Percentiles rank a stretch among this genome's conserved stretches.
Evolutionary conservation across 2,329 filamentous ascomycete genomes (phyloP).

Genomic region (Dactylonectria macrodidyma): DNA sequence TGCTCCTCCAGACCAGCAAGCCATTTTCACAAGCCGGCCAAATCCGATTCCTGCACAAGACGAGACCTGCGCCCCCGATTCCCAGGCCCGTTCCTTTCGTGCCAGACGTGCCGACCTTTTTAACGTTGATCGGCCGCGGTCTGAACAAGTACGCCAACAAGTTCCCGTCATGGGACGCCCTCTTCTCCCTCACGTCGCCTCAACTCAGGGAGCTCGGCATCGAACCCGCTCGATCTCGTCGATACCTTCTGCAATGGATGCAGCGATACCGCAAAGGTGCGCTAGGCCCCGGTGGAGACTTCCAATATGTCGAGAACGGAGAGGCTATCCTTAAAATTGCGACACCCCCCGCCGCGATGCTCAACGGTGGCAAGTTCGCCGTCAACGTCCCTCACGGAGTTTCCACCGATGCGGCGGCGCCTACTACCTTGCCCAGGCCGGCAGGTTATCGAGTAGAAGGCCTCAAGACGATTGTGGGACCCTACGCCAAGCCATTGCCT

Average conservation of each 20-base stretch:
- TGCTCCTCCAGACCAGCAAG: slow-evolving; percentile 51
- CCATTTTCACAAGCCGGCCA: slow-evolving; percentile 53
- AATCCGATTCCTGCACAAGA: slow-evolving; percentile 61
- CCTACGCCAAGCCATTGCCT: slow-evolving; percentile 79
- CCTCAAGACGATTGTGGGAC: slow-evolving; percentile 80
- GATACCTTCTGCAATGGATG: slow-evolving; percentile 90
- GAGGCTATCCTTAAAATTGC: slow-evolving; percentile 66
- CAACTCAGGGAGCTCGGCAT: slow-evolving; percentile 89
- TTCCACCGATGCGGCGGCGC: slow-evolving; percentile 43
- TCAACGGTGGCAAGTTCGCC: slow-evolving; percentile 65
- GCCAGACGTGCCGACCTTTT: slow-evolving; percentile 87
- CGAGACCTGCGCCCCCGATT: slow-evolving; percentile 57
- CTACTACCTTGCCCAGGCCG: slow-evolving; percentile 51
- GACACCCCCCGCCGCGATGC: slow-evolving; percentile 55
- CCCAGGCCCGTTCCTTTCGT: slow-evolving; percentile 87
- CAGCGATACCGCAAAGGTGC: slow-evolving; percentile 85
- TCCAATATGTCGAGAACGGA: slow-evolving; percentile 77
- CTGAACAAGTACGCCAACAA: slow-evolving; percentile 87
- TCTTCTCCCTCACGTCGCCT: slow-evolving; percentile 84
- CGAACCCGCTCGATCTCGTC: slow-evolving; percentile 85
- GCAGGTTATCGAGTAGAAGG: slow-evolving; percentile 75
- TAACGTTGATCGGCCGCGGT: slow-evolving; percentile 90
- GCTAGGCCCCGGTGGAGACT: slow-evolving; percentile 87
- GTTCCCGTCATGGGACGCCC: slow-evolving; percentile 89
- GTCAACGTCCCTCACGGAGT: slow-evolving; percentile 68